phyloP scores from a whole-genome alignment of 495 filamentous ascomycete genomes.

The Neurospora sublineolata region DNA sequence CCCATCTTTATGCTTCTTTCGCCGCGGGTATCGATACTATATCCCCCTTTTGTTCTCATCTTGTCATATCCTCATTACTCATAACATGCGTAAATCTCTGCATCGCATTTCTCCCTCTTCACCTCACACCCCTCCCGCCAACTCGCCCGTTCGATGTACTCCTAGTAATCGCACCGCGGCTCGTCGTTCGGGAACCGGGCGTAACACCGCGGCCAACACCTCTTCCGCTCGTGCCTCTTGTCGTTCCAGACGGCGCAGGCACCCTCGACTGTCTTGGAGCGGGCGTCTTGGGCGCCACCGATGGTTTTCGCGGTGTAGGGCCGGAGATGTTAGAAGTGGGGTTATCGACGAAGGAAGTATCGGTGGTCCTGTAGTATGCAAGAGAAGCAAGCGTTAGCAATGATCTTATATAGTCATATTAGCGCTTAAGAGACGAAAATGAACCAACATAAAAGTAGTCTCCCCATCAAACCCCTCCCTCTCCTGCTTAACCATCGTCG shows the following conservation, averaged over 20 bases:
- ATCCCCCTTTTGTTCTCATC: background rate
- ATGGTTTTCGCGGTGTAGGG: conserved; percentile 24
- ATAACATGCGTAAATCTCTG: background rate
- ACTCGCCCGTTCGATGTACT: conserved; percentile 11
- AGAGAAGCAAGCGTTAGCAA: conserved; percentile 11
- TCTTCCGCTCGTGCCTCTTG: conserved; percentile 28
- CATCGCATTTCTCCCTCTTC: background rate
- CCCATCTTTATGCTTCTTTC: background rate
- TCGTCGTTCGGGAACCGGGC: conserved; percentile 33
- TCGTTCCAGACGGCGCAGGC: conserved; percentile 22
- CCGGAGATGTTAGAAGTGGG: conserved; percentile 51
- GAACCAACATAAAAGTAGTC: conserved; percentile 74
- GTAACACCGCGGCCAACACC: conserved; percentile 23
- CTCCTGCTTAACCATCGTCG: background rate
- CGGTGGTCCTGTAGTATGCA: conserved; percentile 58
- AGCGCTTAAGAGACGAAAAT: background rate
- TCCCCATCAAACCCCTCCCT: conserved; percentile 40
- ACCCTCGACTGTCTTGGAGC: conserved; percentile 38
- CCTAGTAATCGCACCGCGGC: background rate
- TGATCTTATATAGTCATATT: background rate
- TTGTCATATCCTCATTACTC: background rate
- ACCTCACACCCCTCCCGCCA: conserved; percentile 26
- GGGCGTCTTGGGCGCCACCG: conserved; percentile 39
- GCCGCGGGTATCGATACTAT: background rate
- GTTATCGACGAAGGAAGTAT: conserved; percentile 88